These are phyloP conservation scores for Gracilaria caudata DNA, from an alignment of 23 red algal genomes.

Conservation along the genomic window DNA sequence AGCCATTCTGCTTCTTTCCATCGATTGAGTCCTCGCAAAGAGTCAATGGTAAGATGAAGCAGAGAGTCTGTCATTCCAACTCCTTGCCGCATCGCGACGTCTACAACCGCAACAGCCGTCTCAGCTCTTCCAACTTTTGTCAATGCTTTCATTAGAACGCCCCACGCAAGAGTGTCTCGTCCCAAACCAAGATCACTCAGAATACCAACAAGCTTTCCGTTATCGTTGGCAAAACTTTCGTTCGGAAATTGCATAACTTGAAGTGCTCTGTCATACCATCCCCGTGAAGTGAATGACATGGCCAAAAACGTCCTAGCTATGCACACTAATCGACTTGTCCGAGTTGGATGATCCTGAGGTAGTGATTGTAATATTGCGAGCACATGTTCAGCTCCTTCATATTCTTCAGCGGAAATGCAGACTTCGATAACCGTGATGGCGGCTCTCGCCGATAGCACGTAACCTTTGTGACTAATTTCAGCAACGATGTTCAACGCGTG, in stretches of 20 bases:
- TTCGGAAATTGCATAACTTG: constrained; percentile 30
- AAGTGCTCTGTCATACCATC: constrained; percentile 41
- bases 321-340: constrained; percentile 10
- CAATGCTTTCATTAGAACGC: constrained; percentile 52
- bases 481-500: constrained; percentile 14
- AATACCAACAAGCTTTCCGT: not conserved
- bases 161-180: constrained; percentile 54
- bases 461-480: constrained; percentile 34
- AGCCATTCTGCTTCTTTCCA: constrained; percentile 59
- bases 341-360: constrained; percentile 9
- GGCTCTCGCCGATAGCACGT: constrained; percentile 26
- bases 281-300: constrained; percentile 34
- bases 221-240: not conserved
- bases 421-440: constrained; percentile 54
- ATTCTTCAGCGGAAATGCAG: constrained; percentile 43
- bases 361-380: constrained; percentile 16
- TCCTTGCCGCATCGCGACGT: constrained; percentile 40
- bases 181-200: constrained; percentile 25
- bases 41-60: constrained; percentile 62
- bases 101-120: constrained; percentile 45
- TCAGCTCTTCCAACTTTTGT: constrained; percentile 54
- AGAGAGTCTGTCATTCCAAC: constrained; percentile 61
- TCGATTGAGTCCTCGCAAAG: constrained; percentile 38
- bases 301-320: constrained; percentile 43
- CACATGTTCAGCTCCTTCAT: constrained; percentile 29